Evolutionary conservation across 495 filamentous ascomycete genomes (phyloP).

Genomic region (Aspergillus hancockii): DNA sequence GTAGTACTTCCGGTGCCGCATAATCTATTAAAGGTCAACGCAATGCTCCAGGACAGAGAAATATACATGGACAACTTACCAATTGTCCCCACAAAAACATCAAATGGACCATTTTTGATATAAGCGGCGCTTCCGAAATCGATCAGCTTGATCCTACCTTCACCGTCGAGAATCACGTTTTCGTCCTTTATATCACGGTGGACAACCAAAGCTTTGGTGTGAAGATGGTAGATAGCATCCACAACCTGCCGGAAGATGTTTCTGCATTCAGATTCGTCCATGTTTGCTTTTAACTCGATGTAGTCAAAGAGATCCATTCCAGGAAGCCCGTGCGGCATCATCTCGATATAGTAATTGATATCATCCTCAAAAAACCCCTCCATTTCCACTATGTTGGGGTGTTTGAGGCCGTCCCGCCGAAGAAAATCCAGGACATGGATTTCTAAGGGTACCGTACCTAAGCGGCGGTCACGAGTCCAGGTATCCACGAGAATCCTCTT

Average conservation of each 20-base stretch:
- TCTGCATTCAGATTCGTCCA: constrained; percentile 91
- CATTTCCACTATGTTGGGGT: constrained; percentile 99
- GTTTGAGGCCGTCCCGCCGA: constrained; percentile 78
- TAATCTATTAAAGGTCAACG: constrained; percentile 65
- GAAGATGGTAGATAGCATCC: constrained; percentile 84
- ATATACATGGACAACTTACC: constrained; percentile 57
- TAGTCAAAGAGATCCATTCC: constrained; percentile 99
- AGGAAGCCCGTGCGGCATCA: constrained; percentile 92
- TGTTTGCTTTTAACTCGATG: constrained; percentile 92
- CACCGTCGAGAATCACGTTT: constrained; percentile 93
- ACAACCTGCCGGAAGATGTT: constrained; percentile 96
- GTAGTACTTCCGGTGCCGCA: constrained; percentile 94
- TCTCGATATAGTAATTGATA: constrained; percentile 98
- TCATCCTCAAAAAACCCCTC: constrained; percentile 98
- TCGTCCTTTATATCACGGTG: constrained; percentile 99
- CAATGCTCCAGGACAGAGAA: constrained; percentile 5
- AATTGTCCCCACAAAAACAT: constrained; percentile 98
- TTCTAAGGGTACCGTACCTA: constrained; percentile 96
- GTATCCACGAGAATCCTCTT: constrained; percentile 96
- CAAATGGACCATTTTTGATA: constrained; percentile 97
- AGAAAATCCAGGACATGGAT: constrained; percentile 98
- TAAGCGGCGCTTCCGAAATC: constrained; percentile 98
- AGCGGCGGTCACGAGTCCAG: constrained; percentile 90
- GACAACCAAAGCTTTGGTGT: constrained; percentile 88
- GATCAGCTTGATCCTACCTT: constrained; percentile 94